Conservation (phyloP, 352 stramenopile species). For the Thalassiosira ordinaria region DNA sequence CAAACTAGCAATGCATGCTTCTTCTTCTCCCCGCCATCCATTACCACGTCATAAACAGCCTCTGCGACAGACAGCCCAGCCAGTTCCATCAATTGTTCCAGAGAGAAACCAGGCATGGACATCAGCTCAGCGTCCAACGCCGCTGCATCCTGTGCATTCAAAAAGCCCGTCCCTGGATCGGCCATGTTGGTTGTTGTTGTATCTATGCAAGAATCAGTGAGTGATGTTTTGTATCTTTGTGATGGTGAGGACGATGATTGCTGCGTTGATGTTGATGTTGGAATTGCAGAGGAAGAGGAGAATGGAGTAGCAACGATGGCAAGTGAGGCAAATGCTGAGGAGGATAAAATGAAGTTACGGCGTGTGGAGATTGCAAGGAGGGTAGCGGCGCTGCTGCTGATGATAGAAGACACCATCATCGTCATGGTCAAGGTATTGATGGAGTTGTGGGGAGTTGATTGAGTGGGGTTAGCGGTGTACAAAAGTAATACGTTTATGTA, state of each 20-base stretch:
- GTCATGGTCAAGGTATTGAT: no score
- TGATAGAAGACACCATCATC: conserved; percentile 5
- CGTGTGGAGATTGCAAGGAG: conserved; percentile 10
- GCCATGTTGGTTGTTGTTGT: not conserved
- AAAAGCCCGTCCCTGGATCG: conserved; percentile 56
- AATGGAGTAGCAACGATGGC: not conserved
- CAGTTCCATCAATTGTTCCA: conserved; percentile 98
- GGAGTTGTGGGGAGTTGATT: no score
- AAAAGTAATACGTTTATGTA: no score
- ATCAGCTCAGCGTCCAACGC: conserved; percentile 81
- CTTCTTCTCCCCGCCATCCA: conserved; percentile 17
- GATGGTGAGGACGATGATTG: no score
- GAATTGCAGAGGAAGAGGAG: not conserved
- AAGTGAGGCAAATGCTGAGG: not conserved
- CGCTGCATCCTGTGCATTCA: conserved; percentile 70
- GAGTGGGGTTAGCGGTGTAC: no score
- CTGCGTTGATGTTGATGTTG: conserved; percentile 10
- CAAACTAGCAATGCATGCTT: conserved; percentile 53
- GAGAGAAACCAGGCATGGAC: conserved; percentile 72
- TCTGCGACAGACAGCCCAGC: conserved; percentile 94
- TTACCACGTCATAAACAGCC: conserved; percentile 84
- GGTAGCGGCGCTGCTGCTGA: conserved; percentile 5
- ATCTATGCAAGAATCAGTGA: not conserved
- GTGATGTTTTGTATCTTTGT: conserved; percentile 1
- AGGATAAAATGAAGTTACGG: conserved; percentile 18